Base-by-base conservation (phyloP, 306 rosid genomes). In the Glycine tomentella region DNA sequence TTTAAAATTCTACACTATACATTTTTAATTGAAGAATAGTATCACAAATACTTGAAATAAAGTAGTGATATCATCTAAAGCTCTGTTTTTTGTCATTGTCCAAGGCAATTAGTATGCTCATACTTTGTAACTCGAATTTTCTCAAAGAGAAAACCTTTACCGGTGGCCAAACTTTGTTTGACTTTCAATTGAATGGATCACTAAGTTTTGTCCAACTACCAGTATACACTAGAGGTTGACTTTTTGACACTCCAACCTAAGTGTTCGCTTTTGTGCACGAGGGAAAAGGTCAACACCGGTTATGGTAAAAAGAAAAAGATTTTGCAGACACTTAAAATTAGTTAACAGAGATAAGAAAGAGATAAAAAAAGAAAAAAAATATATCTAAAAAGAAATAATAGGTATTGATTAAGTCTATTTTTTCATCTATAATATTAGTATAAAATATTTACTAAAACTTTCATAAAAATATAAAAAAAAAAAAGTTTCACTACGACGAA, bases 251-350 rank as follows among this genome's bases (percentile, higher is more conserved):
- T 25, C 68, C 44, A 34, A 62, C 3, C 6, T 51, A 65, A 10
- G 49, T 16, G n/a, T 14, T 77, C 49, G n/a, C 82, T 42, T 85
- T 82, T 81, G 81, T 46, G 74, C 34, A 73, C 66, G 74, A 45
- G 10, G 81, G 85, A 80, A 84, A 81, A 61, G 77, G 59, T 71
- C 77, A 77, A 79, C 25, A 57, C 89, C 62, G 46, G 76, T 71
- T 84, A 48, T 80, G 56, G 82, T 81, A 36, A 36, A 36, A 36
- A 67, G 77, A 80, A 77, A 69, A 6, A 34, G 0, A 12, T 5
- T 12, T 9, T 25, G n/a, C 5, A 4, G 7, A 61, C 4, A 33
- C 67, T 13, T 61, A 36, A 36, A 36, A 36, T 1, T 61, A 31
- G 38, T 31, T 31, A 31, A 31, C 4, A 36, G 4, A 3, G 5